These are phyloP conservation scores for Cyberlindnera mississippiensis DNA, from an alignment of 805 yeast genomes.

Conservation along the genomic window DNA sequence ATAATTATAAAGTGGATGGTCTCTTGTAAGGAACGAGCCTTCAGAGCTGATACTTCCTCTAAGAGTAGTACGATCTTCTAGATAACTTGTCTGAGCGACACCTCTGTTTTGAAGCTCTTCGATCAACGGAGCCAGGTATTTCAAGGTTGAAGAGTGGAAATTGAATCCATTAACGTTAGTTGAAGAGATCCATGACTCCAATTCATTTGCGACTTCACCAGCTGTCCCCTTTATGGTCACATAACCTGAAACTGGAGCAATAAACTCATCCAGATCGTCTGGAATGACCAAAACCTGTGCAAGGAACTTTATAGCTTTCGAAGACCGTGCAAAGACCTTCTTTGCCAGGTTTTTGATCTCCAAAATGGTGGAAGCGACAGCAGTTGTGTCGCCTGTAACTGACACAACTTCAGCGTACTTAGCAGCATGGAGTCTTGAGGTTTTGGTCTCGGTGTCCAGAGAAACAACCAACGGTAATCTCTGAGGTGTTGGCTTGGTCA, in stretches of 20 bases:
- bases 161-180: slow-evolving; percentile 44
- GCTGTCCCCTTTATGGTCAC: not conserved
- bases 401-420: slow-evolving; percentile 39
- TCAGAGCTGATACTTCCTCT: slow-evolving; percentile 12
- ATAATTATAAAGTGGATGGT: slow-evolving; percentile 7
- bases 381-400: slow-evolving; percentile 29
- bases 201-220: not conserved
- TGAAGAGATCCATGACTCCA: slow-evolving; percentile 37
- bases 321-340: slow-evolving; percentile 29
- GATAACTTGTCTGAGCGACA: not conserved
- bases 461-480: slow-evolving; percentile 40
- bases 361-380: slow-evolving; percentile 21
- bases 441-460: slow-evolving; percentile 38
- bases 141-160: slow-evolving; percentile 34
- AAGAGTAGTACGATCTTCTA: slow-evolving; percentile 16
- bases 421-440: slow-evolving; percentile 37
- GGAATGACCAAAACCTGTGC: slow-evolving; percentile 32
- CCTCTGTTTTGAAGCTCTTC: slow-evolving; percentile 32
- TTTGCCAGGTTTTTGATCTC: slow-evolving; percentile 31
- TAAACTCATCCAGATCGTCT: not conserved
- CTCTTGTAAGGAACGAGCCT: not conserved
- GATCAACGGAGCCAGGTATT: slow-evolving; percentile 36
- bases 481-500: slow-evolving; percentile 40
- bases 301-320: slow-evolving; percentile 33
- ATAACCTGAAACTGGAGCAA: not conserved